Evolutionary conservation across 495 filamentous ascomycete species (phyloP), one percentile per base, ranked within the genome.

Genomic region (Parmelia sp.): DNA sequence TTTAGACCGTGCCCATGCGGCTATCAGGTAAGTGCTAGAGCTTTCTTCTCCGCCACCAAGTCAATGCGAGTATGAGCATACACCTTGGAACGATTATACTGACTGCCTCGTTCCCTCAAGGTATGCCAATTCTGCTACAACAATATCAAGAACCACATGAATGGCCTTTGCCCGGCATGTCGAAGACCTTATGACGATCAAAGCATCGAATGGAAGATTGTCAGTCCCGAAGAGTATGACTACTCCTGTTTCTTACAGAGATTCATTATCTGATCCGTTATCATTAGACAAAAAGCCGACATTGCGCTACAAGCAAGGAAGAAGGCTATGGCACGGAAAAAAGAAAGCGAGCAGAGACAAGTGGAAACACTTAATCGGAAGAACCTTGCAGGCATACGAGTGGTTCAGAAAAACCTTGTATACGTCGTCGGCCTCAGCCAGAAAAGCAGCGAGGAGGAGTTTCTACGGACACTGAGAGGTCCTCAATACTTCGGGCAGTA

Each of bases 81-180:
- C 17, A 19, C 21, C 12, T 45, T 35, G 27, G 25, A 31, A n/a
- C 19, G 19, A 53, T 25, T 15, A 3, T 57, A 57, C 35, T 73
- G 55, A 56, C 35, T 42, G 23, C 31, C 15, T 51, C 3, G 0
- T 49, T 57, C 15, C 0, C 33, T 55, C 36, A 72, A 98, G 93
- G 90, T 99, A 71, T 99, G 95, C 75, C 95, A 97, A 79, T 99
- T 99, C 78, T 99, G 95, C 76, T 97, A 89, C 79, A 96, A 99
- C 79, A 97, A 97, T 70, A 94, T 99, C 75, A 93, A 91, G 75
- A 90, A 87, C 64, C 96, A 92, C 67, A 88, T 96, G 82, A 96
- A 96, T 73, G 91, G 91, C 42, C 80, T 95, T 36, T 99, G 95
- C 77, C 95, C 95, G 21, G 96, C 96, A 71, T 99, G 95, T 76